Evolutionary conservation across 2,329 filamentous ascomycete species (phyloP).

Genomic region (Anthostomella pinea): DNA sequence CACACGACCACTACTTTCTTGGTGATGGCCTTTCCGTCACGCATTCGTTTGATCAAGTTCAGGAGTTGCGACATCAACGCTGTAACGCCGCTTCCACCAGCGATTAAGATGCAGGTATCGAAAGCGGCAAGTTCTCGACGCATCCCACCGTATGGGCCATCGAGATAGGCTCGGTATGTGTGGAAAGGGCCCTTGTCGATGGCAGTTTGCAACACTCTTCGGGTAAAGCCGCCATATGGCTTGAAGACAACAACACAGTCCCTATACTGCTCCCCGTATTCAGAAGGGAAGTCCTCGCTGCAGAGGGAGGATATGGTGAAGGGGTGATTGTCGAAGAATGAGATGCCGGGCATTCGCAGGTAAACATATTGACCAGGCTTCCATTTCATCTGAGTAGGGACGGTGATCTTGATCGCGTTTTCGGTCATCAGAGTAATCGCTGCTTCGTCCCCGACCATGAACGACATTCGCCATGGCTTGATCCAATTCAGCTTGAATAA

Average conservation of each 20-base stretch:
- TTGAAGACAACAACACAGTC: slow-evolving; percentile 91
- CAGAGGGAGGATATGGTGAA: slow-evolving; percentile 94
- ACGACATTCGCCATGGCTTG: slow-evolving; percentile 74
- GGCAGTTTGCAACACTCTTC: slow-evolving; percentile 77
- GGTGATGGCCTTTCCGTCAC: slow-evolving; percentile 90
- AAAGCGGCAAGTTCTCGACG: slow-evolving; percentile 85
- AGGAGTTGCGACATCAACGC: slow-evolving; percentile 88
- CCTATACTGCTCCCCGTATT: slow-evolving; percentile 82
- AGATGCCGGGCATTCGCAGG: slow-evolving; percentile 88
- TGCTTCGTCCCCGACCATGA: slow-evolving; percentile 86
- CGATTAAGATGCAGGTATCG: slow-evolving; percentile 88
- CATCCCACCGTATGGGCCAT: slow-evolving; percentile 95
- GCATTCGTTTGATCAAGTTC: slow-evolving; percentile 94
- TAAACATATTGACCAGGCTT: slow-evolving; percentile 93
- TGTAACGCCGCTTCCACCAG: slow-evolving; percentile 91
- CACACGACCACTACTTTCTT: slow-evolving; percentile 90
- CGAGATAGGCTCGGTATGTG: slow-evolving; percentile 87
- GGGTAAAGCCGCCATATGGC: slow-evolving; percentile 87
- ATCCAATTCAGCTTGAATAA: slow-evolving; percentile 89
- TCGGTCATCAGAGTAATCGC: slow-evolving; percentile 86
- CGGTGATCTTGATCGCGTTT: slow-evolving; percentile 92
- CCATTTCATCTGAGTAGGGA: slow-evolving; percentile 91
- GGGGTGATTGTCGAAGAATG: slow-evolving; percentile 86
- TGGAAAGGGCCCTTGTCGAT: slow-evolving; percentile 85
- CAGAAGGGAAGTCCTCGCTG: slow-evolving; percentile 88